Base-by-base conservation (phyloP, 306 rosid species). In the Herpetospermum pedunculosum region DNA sequence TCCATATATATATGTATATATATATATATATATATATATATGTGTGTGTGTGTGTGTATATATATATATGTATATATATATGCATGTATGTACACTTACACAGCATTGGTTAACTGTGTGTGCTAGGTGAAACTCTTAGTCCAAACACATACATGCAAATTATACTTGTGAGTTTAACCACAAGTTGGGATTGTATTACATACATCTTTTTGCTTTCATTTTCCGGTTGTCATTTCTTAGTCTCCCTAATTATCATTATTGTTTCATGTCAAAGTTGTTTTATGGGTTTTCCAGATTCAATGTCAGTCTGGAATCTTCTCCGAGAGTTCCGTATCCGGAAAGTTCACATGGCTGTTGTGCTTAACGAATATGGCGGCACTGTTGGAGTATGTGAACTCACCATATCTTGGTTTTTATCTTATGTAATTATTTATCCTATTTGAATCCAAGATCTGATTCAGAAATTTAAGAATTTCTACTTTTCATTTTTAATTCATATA, bases 271-370 rank as follows among this genome's bases (percentile, higher is more conserved):
- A 52, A 79, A 65, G 76, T 83, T 65, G 79, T 80, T 47, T 79
- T 49, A 70, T 34, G 58, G 72, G 38, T 83, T 78, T 74, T 91
- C 84, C 90, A 95, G 97, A 95, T 95, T 92, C 97, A 75, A 95
- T 95, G 99, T 95, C 93, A 30, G 97, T 95, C 60, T 95, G 99
- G 99, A 92, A 95, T 88, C 99, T 95, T 87, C 97, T 95, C 70
- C 86, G 99, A 80, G 99, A 95, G 87, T 95, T 95, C 60, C 90
- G 97, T 80, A 92, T 95, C 82, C 85, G 96, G 81, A 92, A 95
- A 79, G 99, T 95, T 83, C 99, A 95, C 97, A 95, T 95, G 97
- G 97, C 99, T 25, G 96, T 95, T 60, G 97, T 95, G 78, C 96
- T 89, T 74, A 95, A 95, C 1, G 99, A 95, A 86, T 95, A 95